Conservation (phyloP, 345 rosid genomes). For the Triadica sebifera region DNA sequence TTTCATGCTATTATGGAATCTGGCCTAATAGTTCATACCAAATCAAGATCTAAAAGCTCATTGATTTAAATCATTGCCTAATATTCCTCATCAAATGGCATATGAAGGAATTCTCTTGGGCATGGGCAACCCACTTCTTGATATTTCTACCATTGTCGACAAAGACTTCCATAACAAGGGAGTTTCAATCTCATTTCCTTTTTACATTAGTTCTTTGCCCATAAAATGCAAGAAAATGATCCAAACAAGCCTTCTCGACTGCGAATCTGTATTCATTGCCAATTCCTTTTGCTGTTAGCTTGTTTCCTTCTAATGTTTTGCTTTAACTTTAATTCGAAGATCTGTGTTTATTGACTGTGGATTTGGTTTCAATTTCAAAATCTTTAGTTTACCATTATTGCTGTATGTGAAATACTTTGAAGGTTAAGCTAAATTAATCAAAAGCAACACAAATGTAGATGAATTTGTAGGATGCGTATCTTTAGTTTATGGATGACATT, state of each 20-base stretch:
- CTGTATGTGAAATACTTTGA: not conserved
- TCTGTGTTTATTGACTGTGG: not conserved
- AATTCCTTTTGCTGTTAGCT: not conserved
- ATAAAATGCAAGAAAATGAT: no score
- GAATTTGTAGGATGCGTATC: not conserved
- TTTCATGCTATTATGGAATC: no score
- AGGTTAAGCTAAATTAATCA: no score
- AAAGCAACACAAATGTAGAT: not conserved
- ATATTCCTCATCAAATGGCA: conserved; percentile 43
- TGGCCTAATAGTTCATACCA: no score
- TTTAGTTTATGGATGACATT: no score
- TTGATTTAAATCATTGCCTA: no score
- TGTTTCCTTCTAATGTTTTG: not conserved
- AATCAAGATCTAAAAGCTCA: no score
- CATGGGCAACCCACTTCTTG: conserved; percentile 96
- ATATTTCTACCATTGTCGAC: conserved; percentile 90
- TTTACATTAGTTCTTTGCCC: conserved; percentile 6
- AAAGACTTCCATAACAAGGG: conserved; percentile 71
- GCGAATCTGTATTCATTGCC: not conserved
- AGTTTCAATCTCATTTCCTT: no score
- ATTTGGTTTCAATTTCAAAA: not conserved
- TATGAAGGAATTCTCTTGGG: conserved; percentile 67
- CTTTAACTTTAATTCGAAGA: not conserved
- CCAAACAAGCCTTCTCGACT: not conserved
- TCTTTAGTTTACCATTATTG: not conserved